These are phyloP conservation scores for Mortierella sp. DNA, from an alignment of 371 early-diverging fungal genomes.

Conservation along the genomic window DNA sequence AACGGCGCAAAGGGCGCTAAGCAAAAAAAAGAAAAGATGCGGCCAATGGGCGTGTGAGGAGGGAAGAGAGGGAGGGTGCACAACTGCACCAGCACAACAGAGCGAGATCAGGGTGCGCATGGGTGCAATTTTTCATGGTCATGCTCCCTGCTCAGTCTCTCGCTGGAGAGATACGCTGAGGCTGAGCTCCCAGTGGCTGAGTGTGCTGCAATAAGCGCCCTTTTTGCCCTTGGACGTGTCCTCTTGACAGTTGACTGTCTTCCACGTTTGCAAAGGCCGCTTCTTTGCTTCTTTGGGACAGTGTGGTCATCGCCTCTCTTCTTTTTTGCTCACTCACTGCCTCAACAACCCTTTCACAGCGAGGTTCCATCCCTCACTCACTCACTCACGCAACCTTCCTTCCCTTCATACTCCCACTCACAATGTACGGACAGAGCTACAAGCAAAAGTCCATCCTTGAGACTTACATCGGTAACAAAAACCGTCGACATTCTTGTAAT, in stretches of 20 bases:
- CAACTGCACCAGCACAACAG: not conserved
- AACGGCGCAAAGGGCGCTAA: no score
- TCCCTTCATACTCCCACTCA: not conserved
- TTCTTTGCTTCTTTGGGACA: not conserved
- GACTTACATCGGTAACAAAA: conserved; percentile 51
- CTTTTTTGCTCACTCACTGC: not conserved
- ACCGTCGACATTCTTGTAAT: no score
- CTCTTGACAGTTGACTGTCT: not conserved
- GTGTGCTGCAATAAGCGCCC: not conserved
- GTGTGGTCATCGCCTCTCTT: not conserved
- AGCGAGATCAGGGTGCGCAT: not conserved
- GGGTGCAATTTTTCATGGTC: not conserved
- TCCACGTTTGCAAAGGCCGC: not conserved
- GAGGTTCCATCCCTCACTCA: not conserved
- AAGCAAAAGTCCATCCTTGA: conserved; percentile 55
- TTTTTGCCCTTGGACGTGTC: not conserved
- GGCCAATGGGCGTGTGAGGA: conserved; percentile 3
- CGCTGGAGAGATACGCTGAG: not conserved
- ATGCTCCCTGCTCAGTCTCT: not conserved
- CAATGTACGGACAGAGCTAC: conserved; percentile 28
- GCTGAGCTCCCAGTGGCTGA: conserved; percentile 8
- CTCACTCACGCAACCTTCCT: not conserved
- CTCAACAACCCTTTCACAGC: not conserved
- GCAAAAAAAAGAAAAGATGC: not conserved
- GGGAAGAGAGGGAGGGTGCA: not conserved